These are phyloP conservation scores for Sporothrix dimorphospora DNA, from an alignment of 2,329 filamentous ascomycete genomes.

Conservation along the genomic window DNA sequence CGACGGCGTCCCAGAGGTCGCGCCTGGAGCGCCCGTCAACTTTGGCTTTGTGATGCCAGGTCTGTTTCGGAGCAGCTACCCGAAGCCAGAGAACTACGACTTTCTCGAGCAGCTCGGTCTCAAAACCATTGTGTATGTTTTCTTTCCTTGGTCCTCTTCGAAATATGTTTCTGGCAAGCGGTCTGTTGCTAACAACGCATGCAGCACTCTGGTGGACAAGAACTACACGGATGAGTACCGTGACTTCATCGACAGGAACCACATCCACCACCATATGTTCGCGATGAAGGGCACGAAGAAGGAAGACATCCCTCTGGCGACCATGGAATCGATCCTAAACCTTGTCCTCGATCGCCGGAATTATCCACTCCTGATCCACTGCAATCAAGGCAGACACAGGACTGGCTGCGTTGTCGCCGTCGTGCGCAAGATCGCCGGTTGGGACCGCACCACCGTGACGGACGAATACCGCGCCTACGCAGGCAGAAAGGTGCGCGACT, in stretches of 20 bases:
- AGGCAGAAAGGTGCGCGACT: slow-evolving; percentile 61
- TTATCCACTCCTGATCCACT: slow-evolving; percentile 83
- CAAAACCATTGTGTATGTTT: slow-evolving; percentile 75
- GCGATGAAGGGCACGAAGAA: slow-evolving; percentile 90
- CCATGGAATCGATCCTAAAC: slow-evolving; percentile 72
- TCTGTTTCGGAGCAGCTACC: slow-evolving; percentile 83
- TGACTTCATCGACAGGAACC: slow-evolving; percentile 66
- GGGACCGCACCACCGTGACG: slow-evolving; percentile 64
- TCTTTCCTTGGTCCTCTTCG: slow-evolving; percentile 15
- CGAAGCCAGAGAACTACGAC: slow-evolving; percentile 67
- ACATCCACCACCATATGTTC: slow-evolving; percentile 74
- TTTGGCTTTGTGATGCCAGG: slow-evolving; percentile 75
- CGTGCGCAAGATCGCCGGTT: slow-evolving; percentile 72
- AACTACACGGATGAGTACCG: slow-evolving; percentile 58
- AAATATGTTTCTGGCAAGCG: not conserved
- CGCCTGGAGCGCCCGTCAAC: slow-evolving; percentile 60
- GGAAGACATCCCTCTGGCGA: slow-evolving; percentile 64
- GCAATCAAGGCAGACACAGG: slow-evolving; percentile 92
- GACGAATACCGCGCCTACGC: slow-evolving; percentile 74
- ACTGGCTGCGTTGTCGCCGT: slow-evolving; percentile 87
- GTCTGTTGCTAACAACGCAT: slow-evolving; percentile 27
- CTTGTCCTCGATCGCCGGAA: slow-evolving; percentile 73
- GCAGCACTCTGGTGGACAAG: slow-evolving; percentile 65
- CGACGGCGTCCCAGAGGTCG: not conserved
- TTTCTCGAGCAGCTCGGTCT: slow-evolving; percentile 70